Percentiles rank a stretch among this genome's conserved stretches.
Evolutionary conservation across 2,329 filamentous ascomycete species (phyloP).

Genomic region (Fusarium praegraminearum): DNA sequence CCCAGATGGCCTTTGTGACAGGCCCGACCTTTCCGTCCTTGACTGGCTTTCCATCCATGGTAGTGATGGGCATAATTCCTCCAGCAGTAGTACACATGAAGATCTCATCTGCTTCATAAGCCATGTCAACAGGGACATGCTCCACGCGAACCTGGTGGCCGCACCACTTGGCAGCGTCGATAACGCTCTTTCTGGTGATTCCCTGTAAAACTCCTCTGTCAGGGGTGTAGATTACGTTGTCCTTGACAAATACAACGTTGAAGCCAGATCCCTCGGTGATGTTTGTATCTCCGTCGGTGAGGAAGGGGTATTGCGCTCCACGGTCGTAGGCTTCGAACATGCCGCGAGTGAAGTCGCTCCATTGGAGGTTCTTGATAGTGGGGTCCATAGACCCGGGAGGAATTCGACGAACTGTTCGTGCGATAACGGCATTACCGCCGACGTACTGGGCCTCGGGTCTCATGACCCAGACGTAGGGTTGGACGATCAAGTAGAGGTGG

Average conservation of each 20-base stretch:
- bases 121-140: conserved; percentile 9
- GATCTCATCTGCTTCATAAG: conserved; percentile 60
- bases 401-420: conserved; percentile 58
- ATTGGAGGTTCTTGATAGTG: conserved; percentile 64
- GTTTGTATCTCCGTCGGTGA: conserved; percentile 63
- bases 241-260: conserved; percentile 61
- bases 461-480: conserved; percentile 65
- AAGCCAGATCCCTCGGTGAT: conserved; percentile 64
- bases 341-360: conserved; percentile 61
- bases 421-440: conserved; percentile 58
- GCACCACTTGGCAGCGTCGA: conserved; percentile 55
- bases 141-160: conserved; percentile 50
- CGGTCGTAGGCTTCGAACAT: conserved; percentile 62
- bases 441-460: conserved; percentile 56
- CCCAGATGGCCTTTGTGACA: conserved; percentile 62
- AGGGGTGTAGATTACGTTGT: conserved; percentile 59
- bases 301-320: conserved; percentile 60
- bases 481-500: conserved; percentile 62
- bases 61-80: conserved; percentile 65
- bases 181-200: conserved; percentile 62
- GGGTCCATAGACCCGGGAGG: conserved; percentile 63
- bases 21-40: conserved; percentile 58
- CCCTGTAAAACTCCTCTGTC: conserved; percentile 62
- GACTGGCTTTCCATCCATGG: conserved; percentile 58
- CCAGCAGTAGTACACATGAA: conserved; percentile 67